A percentile compares a stretch with the other conserved stretches of the same genome.
These are phyloP conservation scores for Sporothrix euskadiensis DNA, from an alignment of 2,329 filamentous ascomycete species.

Conservation along the genomic window DNA sequence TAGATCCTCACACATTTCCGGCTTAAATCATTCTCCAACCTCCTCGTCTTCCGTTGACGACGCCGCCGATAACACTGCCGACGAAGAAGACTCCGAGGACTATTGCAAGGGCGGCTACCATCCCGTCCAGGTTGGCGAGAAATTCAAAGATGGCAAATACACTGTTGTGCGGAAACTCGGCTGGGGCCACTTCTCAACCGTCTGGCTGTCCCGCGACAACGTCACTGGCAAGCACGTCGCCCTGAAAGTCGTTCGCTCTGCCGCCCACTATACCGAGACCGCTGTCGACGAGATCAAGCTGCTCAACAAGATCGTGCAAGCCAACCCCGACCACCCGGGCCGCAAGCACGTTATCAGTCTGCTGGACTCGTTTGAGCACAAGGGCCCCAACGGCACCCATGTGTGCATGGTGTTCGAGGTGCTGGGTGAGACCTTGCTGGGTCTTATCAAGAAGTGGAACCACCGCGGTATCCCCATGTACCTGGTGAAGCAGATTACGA, in stretches of 20 bases:
- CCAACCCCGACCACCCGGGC: slow-evolving; percentile 91
- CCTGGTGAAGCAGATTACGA: slow-evolving; percentile 97
- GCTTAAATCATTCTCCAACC: slow-evolving; percentile 71
- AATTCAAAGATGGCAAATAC: slow-evolving; percentile 97
- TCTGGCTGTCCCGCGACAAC: slow-evolving; percentile 83
- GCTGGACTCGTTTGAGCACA: slow-evolving; percentile 95
- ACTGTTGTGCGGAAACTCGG: slow-evolving; percentile 94
- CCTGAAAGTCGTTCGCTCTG: slow-evolving; percentile 94
- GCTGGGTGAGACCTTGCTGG: slow-evolving; percentile 88
- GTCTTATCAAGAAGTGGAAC: slow-evolving; percentile 97
- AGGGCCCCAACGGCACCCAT: slow-evolving; percentile 92
- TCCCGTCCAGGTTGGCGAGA: slow-evolving; percentile 89
- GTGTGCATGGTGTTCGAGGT: slow-evolving; percentile 99
- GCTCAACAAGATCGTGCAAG: slow-evolving; percentile 92
- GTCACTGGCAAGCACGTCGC: slow-evolving; percentile 90
- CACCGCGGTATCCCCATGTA: slow-evolving; percentile 95
- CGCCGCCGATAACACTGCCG: slow-evolving; percentile 84
- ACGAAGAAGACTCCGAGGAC: slow-evolving; percentile 98
- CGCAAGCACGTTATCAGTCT: slow-evolving; percentile 94
- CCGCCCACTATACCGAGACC: slow-evolving; percentile 97
- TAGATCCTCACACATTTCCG: slow-evolving; percentile 58
- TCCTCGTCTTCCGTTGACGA: slow-evolving; percentile 80
- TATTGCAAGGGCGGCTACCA: slow-evolving; percentile 99
- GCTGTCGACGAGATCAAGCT: slow-evolving; percentile 99
- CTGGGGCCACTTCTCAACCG: slow-evolving; percentile 99